Conservation (phyloP, 441 rosid species). For the Adansonia gregorii region DNA sequence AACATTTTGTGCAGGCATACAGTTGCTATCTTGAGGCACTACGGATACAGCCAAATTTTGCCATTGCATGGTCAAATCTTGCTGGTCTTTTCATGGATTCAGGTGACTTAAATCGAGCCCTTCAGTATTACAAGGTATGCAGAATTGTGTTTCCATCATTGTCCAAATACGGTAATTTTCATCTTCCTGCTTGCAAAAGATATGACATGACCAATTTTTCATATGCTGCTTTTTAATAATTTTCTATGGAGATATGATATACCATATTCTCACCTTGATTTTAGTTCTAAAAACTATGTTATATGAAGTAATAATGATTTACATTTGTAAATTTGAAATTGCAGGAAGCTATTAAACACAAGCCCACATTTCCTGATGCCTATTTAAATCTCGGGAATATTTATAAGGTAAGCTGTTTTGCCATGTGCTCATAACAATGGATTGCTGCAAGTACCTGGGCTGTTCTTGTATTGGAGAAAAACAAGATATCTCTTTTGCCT, state of each 20-base stretch:
- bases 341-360: slow-evolving; percentile 97
- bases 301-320: background rate
- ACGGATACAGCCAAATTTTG: slow-evolving; percentile 95
- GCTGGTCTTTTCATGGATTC: slow-evolving; percentile 99
- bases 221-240: background rate
- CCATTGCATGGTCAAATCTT: slow-evolving; percentile 99
- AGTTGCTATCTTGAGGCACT: slow-evolving; percentile 96
- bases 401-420: slow-evolving; percentile 75
- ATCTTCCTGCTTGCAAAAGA: background rate
- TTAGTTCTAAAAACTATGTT: background rate
- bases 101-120: slow-evolving; percentile 93
- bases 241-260: slow-evolving; percentile 11
- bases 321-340: slow-evolving; percentile 20
- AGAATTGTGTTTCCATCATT: slow-evolving; percentile 25
- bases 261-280: background rate
- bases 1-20: slow-evolving; percentile 96
- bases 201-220: background rate
- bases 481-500: slow-evolving; percentile 40
- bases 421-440: slow-evolving; percentile 36
- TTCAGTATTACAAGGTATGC: slow-evolving; percentile 91
- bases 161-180: background rate
- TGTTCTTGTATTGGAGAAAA: slow-evolving; percentile 35
- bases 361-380: slow-evolving; percentile 95
- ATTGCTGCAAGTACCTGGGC: slow-evolving; percentile 40
- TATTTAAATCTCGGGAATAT: slow-evolving; percentile 95